phyloP scores from a whole-genome alignment of 257 asterid species.

The Solanum habrochaites region DNA sequence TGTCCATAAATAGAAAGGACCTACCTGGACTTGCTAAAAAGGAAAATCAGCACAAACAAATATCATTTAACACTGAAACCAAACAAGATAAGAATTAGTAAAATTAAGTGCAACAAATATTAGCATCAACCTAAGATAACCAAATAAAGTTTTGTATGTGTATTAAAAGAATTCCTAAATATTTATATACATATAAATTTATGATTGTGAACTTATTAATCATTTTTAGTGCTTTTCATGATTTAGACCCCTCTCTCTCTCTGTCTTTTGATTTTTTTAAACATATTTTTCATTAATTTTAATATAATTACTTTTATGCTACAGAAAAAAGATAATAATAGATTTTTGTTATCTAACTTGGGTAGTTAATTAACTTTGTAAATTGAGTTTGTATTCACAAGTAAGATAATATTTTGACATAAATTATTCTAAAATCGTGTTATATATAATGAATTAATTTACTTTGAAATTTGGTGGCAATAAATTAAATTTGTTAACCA shows the following conservation, averaged over 20 bases:
- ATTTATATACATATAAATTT: no score
- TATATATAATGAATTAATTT: background rate
- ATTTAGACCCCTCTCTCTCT: background rate
- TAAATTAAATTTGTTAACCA: background rate
- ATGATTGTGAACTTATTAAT: background rate
- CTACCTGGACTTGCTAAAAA: no score
- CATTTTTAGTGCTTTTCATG: background rate
- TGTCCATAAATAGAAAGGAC: no score
- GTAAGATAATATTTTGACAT: no score
- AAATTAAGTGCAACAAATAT: background rate
- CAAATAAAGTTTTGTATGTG: no score
- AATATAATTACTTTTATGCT: no score
- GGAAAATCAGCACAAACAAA: no score
- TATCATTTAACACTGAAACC: background rate
- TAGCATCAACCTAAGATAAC: background rate
- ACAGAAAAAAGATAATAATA: no score
- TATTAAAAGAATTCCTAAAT: no score
- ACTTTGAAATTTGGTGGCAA: background rate
- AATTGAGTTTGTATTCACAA: background rate
- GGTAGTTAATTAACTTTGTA: background rate
- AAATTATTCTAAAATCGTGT: no score
- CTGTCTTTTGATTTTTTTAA: background rate
- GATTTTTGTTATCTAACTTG: background rate
- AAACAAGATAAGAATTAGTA: background rate
- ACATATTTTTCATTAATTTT: background rate